A percentile compares a stretch with the other conserved stretches of the same genome.
Evolutionary conservation across 108 stramenopile genomes (phyloP).

Genomic region (Nitzschia sp.): DNA sequence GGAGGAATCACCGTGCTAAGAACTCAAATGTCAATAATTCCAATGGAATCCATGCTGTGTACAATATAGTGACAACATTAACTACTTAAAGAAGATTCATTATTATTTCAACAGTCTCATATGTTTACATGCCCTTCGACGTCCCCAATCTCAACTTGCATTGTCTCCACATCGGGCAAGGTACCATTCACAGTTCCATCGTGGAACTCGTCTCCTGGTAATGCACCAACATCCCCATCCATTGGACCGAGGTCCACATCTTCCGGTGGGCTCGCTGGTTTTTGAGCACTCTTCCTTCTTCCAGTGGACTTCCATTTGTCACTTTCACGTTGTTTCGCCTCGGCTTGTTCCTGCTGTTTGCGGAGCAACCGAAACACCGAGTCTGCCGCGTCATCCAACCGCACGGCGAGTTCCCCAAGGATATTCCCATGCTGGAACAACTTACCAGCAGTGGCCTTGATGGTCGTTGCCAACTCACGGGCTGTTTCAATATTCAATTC

Average conservation of each 20-base stretch:
- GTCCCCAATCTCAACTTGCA: background rate
- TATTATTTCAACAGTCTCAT: too few relatives aligned
- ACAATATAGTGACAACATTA: too few relatives aligned
- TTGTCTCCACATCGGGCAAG: background rate
- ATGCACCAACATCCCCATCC: constrained; percentile 3
- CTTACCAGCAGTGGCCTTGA: constrained; percentile 26
- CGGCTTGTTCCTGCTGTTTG: constrained; percentile 16
- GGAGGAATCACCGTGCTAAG: too few relatives aligned
- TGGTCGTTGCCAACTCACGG: constrained; percentile 16
- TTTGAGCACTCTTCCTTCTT: constrained; percentile 5
- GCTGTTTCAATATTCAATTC: constrained; percentile 21
- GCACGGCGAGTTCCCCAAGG: constrained; percentile 22
- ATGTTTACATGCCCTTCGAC: background rate
- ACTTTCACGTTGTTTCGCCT: constrained; percentile 10
- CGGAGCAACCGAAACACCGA: constrained; percentile 22
- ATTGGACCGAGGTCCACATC: background rate
- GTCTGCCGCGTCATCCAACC: constrained; percentile 24
- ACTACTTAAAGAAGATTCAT: too few relatives aligned
- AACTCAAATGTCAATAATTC: too few relatives aligned
- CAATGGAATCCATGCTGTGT: too few relatives aligned
- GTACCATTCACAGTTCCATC: constrained; percentile 6
- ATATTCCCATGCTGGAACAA: constrained; percentile 21
- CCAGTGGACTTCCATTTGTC: constrained; percentile 11
- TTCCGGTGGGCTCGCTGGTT: background rate
- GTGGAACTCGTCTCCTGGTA: background rate